Evolutionary conservation across 1,284 basidiomycete genomes (phyloP), one percentile per base, ranked within the genome.

Genomic region (Puccinia hordei): DNA sequence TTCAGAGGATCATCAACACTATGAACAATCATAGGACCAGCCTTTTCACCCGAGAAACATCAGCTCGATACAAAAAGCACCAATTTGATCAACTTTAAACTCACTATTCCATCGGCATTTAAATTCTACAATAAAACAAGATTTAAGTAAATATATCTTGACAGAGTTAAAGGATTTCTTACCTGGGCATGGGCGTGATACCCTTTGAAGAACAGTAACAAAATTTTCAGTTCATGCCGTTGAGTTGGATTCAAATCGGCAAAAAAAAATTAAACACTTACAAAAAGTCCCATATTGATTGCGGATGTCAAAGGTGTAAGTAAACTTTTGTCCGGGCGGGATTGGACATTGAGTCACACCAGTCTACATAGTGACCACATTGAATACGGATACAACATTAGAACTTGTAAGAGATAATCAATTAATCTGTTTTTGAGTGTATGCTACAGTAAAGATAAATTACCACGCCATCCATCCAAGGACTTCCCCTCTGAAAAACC

Each of bases 271-370:
- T 35, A 9, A 19, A 30, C 19, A 77, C 75, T 69, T 44, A 77
- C 89, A 89, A 81, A 86, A 88, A 9, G 86, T 87, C 83, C 84
- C 89, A 83, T 80, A 85, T 72, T 87, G 78, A 35, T 83, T 83
- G 71, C n/a, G 30, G n/a, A 85, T 82, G 24, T 84, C 86, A 81
- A 87, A 88, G 61, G 88, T 87, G 86, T 90, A 90, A 24, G 87
- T 86, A 85, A 89, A 90, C 13, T 85, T 86, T n/a, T 86, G 82
- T 0, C 86, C 86, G 81, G 81, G 84, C 0, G 88, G 86, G 81
- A 90, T 89, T 0, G 88, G 88, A 82, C 90, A 90, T 82, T 89
- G 88, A 33, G 85, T 87, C 12, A 89, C 73, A 19, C 78, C 74
- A 22, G 76, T 69, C 66, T 69, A 24, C 13, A 38, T 38, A 38